Percentiles rank a stretch among this genome's conserved stretches.
Conservation (phyloP, 2,329 filamentous ascomycete genomes). For the Daldinia eschscholtzii region DNA sequence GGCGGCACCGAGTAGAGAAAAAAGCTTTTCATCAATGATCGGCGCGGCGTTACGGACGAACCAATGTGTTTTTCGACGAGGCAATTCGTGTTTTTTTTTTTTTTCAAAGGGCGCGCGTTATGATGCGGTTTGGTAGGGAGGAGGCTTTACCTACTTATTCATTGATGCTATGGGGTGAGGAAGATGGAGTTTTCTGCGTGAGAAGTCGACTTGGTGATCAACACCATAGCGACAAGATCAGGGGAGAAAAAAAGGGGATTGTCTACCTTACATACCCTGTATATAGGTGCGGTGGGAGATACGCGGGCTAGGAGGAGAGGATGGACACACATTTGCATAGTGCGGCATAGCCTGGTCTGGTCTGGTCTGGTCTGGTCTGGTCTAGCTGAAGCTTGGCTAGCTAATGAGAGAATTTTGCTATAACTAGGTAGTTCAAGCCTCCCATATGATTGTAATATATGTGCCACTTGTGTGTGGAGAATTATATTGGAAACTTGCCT, state of each 20-base stretch:
- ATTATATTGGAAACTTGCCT: not conserved
- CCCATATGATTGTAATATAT: not conserved
- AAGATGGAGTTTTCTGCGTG: not conserved
- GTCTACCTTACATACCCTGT: not conserved
- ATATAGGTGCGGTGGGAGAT: conserved; percentile 3
- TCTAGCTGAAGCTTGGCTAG: conserved; percentile 8
- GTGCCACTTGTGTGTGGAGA: not conserved
- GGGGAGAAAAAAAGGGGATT: not conserved
- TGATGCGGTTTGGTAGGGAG: not conserved
- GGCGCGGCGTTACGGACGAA: conserved; percentile 24
- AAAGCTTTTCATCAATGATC: conserved; percentile 2
- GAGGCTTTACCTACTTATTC: not conserved
- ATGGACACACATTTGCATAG: not conserved
- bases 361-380: not conserved
- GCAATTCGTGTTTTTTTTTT: conserved; percentile 6
- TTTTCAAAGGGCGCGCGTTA: conserved; percentile 2
- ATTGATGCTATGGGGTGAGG: not conserved
- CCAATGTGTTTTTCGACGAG: not conserved
- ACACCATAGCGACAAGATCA: not conserved
- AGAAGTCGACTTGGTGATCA: not conserved
- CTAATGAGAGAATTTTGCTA: not conserved
- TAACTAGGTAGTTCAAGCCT: too few species aligned
- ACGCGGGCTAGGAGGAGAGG: not conserved
- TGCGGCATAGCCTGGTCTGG: not conserved
- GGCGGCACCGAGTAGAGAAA: conserved; percentile 32